Conservation (phyloP, 257 asterid species). For the Solanum ahanhuiri region DNA sequence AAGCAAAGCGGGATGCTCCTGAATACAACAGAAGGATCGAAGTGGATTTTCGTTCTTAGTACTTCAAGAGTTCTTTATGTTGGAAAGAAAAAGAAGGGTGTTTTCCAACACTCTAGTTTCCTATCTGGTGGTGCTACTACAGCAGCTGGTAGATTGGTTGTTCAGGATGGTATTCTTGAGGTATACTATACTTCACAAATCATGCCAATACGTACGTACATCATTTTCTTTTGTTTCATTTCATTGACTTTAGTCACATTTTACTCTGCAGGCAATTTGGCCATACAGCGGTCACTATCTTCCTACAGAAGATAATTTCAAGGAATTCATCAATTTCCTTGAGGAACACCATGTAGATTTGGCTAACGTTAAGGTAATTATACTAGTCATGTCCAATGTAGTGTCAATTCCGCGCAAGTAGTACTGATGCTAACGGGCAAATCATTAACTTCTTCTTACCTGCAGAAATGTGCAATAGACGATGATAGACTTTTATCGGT, state of each 20-base stretch:
- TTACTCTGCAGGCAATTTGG: conserved; percentile 44
- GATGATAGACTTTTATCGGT: conserved; percentile 25
- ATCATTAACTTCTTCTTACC: not conserved
- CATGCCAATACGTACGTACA: not conserved
- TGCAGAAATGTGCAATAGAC: conserved; percentile 39
- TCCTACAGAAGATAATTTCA: conserved; percentile 70
- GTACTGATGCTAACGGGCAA: not conserved
- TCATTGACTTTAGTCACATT: not conserved
- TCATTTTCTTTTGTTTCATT: not conserved
- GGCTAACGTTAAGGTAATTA: conserved; percentile 59
- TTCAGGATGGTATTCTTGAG: conserved; percentile 46
- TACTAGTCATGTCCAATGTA: not conserved
- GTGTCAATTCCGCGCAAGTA: not conserved
- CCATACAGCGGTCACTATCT: conserved; percentile 80
- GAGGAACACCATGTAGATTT: conserved; percentile 51
- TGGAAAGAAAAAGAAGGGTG: conserved; percentile 44
- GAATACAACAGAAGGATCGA: conserved; percentile 35
- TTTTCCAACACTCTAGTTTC: conserved; percentile 57
- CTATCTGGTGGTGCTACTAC: conserved; percentile 49
- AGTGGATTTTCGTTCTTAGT: conserved; percentile 76
- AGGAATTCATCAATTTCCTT: conserved; percentile 49
- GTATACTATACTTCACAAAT: conserved; percentile 12
- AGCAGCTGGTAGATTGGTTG: conserved; percentile 60
- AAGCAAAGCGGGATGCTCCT: conserved; percentile 36
- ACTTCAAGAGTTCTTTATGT: conserved; percentile 39